These are phyloP conservation scores for Psilocybe mexicana DNA, from an alignment of 1,284 basidiomycete species.

Conservation along the genomic window DNA sequence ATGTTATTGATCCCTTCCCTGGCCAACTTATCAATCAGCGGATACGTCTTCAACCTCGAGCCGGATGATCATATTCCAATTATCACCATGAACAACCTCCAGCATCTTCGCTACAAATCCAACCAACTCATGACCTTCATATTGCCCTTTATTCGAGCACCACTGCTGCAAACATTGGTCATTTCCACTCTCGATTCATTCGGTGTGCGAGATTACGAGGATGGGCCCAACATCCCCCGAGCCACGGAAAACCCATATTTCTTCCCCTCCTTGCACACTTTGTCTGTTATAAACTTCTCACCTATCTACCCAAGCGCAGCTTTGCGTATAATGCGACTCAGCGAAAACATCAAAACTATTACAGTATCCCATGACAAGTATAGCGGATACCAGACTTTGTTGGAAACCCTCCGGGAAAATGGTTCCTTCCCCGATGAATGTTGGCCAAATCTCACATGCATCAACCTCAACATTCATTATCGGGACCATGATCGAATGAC, in stretches of 20 bases:
- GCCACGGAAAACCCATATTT: not conserved
- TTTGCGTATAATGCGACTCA: not conserved
- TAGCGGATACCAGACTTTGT: not conserved
- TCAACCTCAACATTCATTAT: no score
- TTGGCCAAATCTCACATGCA: not conserved
- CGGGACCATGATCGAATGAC: slow-evolving; percentile 27
- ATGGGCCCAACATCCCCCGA: no score
- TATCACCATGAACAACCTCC: slow-evolving; percentile 14
- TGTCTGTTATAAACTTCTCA: slow-evolving; percentile 1
- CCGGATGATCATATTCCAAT: not conserved
- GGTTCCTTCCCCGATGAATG: not conserved
- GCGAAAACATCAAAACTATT: not conserved
- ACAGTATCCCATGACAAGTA: not conserved
- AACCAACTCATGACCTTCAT: slow-evolving; percentile 5
- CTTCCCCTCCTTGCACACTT: slow-evolving; percentile 4
- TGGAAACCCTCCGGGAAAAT: no score
- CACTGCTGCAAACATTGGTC: slow-evolving; percentile 15
- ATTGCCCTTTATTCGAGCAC: slow-evolving; percentile 11
- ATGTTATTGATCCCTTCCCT: no score
- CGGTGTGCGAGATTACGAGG: no score
- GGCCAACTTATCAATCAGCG: no score
- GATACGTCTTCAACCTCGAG: no score
- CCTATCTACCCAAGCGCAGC: not conserved
- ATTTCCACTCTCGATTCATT: slow-evolving; percentile 2
- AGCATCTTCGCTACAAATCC: slow-evolving; percentile 13